Base-by-base conservation (phyloP, 129 eudicot genomes). In the Pittosporum tobira region DNA sequence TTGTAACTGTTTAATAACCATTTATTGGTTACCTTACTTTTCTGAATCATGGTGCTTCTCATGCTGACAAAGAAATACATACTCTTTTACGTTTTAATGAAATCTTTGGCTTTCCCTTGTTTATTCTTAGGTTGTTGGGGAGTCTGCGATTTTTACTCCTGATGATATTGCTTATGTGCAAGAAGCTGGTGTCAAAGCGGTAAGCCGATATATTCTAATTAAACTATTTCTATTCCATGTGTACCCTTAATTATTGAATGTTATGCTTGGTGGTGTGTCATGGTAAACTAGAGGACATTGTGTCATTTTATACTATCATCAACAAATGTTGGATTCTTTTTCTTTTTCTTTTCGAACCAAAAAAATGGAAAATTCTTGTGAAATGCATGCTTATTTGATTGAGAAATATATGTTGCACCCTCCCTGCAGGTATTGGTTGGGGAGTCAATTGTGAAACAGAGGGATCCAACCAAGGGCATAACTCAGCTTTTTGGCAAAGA, bases 141-240 rank as follows among this genome's bases (percentile, higher is more conserved):
- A 91, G 72, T 87, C 96, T 52, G 99, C 88, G 48, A 77, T 91
- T 36, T 87, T 91, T 63, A 87, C 94, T 69, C 99, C 99, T 29
- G 88, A 76, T 67, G 99, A 91, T 60, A 72, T 91, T 50, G 80
- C 90, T 6, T 91, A 73, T 73, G 99, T 91, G 25, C 99, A 83
- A 74, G 85, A 83, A 72, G 94, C 96, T 64, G 99, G 99, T 38
- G 96, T 83, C 31, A 81, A 79, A 81, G 99, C 99, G 47, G 99
- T 87, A 79, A 73, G 79, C 55, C n/a, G 16, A 23, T 38, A 22
- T 49, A 51, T 15, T 58, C 37, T 14, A 40, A 5, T n/a, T n/a
- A n/a, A n/a, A n/a, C n/a, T n/a, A n/a, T n/a, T n/a, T n/a, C n/a
- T n/a, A n/a, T n/a, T n/a, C n/a, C n/a, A n/a, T n/a, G n/a, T n/a